phyloP scores from a whole-genome alignment of 2,329 filamentous ascomycete genomes.

The Nemania diffusa region DNA sequence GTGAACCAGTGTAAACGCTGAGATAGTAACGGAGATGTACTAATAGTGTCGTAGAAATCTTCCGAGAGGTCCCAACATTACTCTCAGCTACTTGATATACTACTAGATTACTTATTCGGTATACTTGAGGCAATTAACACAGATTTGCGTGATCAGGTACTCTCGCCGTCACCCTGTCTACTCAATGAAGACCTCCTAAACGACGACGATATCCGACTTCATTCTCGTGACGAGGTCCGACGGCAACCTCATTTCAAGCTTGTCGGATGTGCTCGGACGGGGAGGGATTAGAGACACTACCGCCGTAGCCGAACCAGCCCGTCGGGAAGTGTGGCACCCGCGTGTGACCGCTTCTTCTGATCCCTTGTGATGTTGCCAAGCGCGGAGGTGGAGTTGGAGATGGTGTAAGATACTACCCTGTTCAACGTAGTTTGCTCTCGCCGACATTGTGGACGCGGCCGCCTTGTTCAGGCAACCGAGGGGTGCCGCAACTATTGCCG shows the following conservation, averaged over 20 bases:
- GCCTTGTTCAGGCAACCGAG: slow-evolving; percentile 19
- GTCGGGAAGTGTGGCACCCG: slow-evolving; percentile 8
- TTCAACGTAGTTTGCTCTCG: background rate
- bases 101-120: too few relatives aligned
- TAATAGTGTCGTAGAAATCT: too few relatives aligned
- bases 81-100: too few relatives aligned
- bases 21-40: too few relatives aligned
- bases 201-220: background rate
- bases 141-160: background rate
- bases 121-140: too few relatives aligned
- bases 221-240: background rate
- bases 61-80: too few relatives aligned
- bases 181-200: too few relatives aligned
- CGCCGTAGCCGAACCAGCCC: slow-evolving; percentile 7
- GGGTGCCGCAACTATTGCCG: slow-evolving; percentile 6
- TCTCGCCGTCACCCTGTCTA: too few relatives aligned
- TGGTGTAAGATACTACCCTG: background rate
- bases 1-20: too few relatives aligned
- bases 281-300: background rate
- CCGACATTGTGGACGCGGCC: background rate
- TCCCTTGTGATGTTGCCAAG: background rate
- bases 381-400: background rate
- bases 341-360: background rate
- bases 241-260: background rate
- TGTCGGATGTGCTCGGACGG: background rate